Evolutionary conservation across 768 basidiomycete species (phyloP), one percentile per base, ranked within the genome.

Genomic region (Dioszegia crocea): DNA sequence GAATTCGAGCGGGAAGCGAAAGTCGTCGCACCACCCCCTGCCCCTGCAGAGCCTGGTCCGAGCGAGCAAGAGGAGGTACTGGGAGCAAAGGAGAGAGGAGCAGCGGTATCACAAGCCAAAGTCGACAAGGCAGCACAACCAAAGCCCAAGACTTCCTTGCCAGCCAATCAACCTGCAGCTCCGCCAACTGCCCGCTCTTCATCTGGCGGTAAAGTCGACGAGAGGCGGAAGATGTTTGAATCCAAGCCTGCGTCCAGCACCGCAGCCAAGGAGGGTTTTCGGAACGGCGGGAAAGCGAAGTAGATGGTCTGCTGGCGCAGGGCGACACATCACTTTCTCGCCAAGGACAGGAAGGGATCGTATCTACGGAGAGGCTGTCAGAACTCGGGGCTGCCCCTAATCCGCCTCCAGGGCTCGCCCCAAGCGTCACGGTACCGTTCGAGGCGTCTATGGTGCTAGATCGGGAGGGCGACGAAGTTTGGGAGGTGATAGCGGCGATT

Each of bases 1-100:
- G 90, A 66, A n/a, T 74, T 75, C 51, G 75, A 76, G 56, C 58
- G 68, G 56, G 75, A 76, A 53, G 43, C 49, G 19, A 49, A 33
- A 41, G 53, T 17, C 26, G 43, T 36, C 23, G 49, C 36, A 16
- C 17, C 47, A 1, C 51, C 12, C 9, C 27, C 45, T 21, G 36
- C 30, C 21, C 17, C 14, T 31, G 40, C 14, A 24, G 49, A 44
- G 36, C 40, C 38, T 33, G 52, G 8, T 11, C 4, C 30, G 44
- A 9, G 19, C 16, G 16, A 24, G 6, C 11, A 30, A 23, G 29
- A 51, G 21, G 49, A 51, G 19, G 24, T n/a, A n/a, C n/a, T n/a
- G n/a, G n/a, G n/a, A n/a, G n/a, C n/a, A n/a, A 14, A 33, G 33
- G 33, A 6, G 33, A 33, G 33, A 33, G 14, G 14, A 14, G 6